These are phyloP conservation scores for Marasmius fiardii DNA, from an alignment of 1,284 basidiomycete species.

Conservation along the genomic window DNA sequence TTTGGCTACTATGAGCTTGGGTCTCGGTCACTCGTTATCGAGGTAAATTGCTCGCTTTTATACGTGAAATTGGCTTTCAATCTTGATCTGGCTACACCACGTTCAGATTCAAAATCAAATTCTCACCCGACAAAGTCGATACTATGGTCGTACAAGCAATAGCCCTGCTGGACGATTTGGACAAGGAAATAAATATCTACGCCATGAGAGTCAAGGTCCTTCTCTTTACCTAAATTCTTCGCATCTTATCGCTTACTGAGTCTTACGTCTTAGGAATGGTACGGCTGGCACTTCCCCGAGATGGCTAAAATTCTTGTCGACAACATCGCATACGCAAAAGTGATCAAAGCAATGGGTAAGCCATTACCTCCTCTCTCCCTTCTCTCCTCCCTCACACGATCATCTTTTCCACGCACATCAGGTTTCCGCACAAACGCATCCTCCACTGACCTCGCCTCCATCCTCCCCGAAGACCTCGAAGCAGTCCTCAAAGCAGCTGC, in stretches of 20 bases:
- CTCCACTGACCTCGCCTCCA: conserved; percentile 81
- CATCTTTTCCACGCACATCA: too few species aligned
- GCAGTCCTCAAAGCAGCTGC: conserved; percentile 89
- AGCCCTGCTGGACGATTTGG: conserved; percentile 95
- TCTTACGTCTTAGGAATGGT: conserved; percentile 80
- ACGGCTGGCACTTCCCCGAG: conserved; percentile 99
- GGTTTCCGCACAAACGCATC: conserved; percentile 93
- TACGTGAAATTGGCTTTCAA: conserved; percentile 6
- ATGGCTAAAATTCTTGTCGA: conserved; percentile 98
- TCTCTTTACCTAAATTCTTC: conserved; percentile 1
- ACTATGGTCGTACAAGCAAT: conserved; percentile 99
- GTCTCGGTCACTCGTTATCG: conserved; percentile 94
- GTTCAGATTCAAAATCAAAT: conserved; percentile 94
- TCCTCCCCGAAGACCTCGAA: conserved; percentile 95
- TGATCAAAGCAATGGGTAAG: conserved; percentile 82
- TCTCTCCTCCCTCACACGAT: conserved; percentile 13
- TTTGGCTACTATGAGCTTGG: conserved; percentile 95
- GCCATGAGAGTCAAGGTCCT: conserved; percentile 95
- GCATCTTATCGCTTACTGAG: conserved; percentile 12
- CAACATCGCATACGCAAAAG: conserved; percentile 95
- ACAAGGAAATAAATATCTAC: conserved; percentile 99
- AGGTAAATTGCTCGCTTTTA: conserved; percentile 44
- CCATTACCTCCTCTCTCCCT: conserved; percentile 3
- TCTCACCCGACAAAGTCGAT: conserved; percentile 99
- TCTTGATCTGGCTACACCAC: neutral